These are phyloP conservation scores for Petunia axillaris DNA, from an alignment of 257 asterid species.

Conservation along the genomic window DNA sequence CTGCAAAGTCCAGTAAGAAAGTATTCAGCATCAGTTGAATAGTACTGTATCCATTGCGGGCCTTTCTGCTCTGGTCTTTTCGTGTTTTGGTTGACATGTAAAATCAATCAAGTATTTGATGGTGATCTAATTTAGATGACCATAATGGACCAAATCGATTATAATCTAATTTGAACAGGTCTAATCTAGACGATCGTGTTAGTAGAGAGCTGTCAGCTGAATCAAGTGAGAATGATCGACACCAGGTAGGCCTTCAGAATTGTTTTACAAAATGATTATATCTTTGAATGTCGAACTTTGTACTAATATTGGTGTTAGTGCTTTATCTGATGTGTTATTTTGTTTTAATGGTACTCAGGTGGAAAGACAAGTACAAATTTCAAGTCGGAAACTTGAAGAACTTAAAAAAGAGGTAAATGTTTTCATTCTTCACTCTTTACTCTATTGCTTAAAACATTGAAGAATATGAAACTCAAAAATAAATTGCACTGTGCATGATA, in stretches of 20 bases:
- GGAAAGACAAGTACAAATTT: conserved; percentile 46
- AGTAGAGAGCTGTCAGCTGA: conserved; percentile 62
- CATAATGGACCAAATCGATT: neutral
- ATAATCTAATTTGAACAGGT: conserved; percentile 45
- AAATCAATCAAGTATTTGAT: neutral
- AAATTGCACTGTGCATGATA: no score
- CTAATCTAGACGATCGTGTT: conserved; percentile 50
- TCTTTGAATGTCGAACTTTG: conserved; percentile 7
- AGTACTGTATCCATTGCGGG: neutral
- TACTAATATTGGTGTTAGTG: conserved; percentile 1
- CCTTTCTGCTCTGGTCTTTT: neutral
- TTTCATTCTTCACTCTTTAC: neutral
- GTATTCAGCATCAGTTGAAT: neutral
- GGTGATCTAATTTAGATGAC: conserved; percentile 27
- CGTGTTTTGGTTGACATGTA: conserved; percentile 27
- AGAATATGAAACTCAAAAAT: no score
- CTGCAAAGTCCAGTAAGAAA: no score
- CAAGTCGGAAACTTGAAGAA: conserved; percentile 65
- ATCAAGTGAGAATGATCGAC: conserved; percentile 48
- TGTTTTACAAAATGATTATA: conserved; percentile 19
- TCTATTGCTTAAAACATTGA: no score
- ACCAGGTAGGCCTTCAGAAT: conserved; percentile 53
- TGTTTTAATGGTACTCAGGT: conserved; percentile 47
- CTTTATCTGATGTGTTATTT: conserved; percentile 21
- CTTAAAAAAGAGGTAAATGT: conserved; percentile 66